Conservation (phyloP, 495 filamentous ascomycete genomes). For the Lasiosphaeria hispida region DNA sequence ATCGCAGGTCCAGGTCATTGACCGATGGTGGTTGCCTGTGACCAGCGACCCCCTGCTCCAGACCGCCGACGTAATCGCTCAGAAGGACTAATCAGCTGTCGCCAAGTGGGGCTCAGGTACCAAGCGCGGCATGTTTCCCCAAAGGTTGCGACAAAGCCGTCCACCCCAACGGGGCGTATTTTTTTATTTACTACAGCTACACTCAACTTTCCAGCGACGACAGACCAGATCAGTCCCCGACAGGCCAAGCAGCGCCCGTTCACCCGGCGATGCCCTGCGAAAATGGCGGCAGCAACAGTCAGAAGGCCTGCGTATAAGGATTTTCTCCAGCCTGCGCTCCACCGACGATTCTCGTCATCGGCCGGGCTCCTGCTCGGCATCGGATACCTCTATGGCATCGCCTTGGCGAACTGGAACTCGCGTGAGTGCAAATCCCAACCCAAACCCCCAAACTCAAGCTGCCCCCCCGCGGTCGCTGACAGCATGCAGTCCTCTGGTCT, state of each 20-base stretch:
- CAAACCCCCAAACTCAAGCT: not conserved
- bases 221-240: not conserved
- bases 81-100: slow-evolving; percentile 9
- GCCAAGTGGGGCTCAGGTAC: not conserved
- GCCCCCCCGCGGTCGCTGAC: slow-evolving; percentile 13
- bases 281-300: slow-evolving; percentile 42
- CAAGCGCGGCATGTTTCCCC: not conserved
- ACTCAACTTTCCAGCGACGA: slow-evolving; percentile 5
- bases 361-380: slow-evolving; percentile 61
- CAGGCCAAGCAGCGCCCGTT: not conserved
- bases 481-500: slow-evolving; percentile 67
- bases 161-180: not conserved
- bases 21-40: slow-evolving; percentile 6
- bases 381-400: slow-evolving; percentile 72
- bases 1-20: not conserved
- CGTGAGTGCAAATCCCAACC: slow-evolving; percentile 45
- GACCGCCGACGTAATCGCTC: not conserved
- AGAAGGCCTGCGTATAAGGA: slow-evolving; percentile 67
- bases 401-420: slow-evolving; percentile 67
- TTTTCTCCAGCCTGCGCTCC: slow-evolving; percentile 84
- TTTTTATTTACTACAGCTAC: slow-evolving; percentile 17
- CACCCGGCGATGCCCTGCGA: slow-evolving; percentile 35
- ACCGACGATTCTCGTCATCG: slow-evolving; percentile 79
- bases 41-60: too few relatives aligned
- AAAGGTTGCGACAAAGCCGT: not conserved